phyloP scores from a whole-genome alignment of 306 rosid genomes.

The Fragaria iinumae region DNA sequence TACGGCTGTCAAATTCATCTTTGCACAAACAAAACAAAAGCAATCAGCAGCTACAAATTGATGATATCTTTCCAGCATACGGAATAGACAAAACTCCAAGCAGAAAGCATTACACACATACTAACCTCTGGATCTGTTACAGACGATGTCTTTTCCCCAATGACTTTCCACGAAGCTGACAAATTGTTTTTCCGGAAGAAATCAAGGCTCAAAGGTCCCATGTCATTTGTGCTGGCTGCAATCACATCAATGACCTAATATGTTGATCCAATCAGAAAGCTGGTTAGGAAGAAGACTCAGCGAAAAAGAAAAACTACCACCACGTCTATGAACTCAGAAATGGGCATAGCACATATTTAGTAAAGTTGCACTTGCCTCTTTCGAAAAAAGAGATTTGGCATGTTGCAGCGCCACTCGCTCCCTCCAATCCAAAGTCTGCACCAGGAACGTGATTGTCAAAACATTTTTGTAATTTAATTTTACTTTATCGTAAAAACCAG shows the following conservation, averaged over 20 bases:
- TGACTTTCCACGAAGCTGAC: slow-evolving; percentile 75
- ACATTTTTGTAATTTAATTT: not conserved
- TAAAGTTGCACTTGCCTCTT: slow-evolving; percentile 62
- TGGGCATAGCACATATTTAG: slow-evolving; percentile 15
- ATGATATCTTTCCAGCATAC: not conserved
- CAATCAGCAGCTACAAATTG: slow-evolving; percentile 9
- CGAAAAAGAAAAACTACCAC: slow-evolving; percentile 4
- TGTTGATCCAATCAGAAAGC: slow-evolving; percentile 30
- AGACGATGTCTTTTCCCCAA: slow-evolving; percentile 45
- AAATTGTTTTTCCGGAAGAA: slow-evolving; percentile 65
- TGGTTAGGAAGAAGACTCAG: slow-evolving; percentile 16
- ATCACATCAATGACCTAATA: slow-evolving; percentile 82
- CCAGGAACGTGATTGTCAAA: slow-evolving; percentile 15
- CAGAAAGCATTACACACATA: slow-evolving; percentile 34
- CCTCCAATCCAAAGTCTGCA: slow-evolving; percentile 66
- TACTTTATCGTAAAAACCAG: not conserved
- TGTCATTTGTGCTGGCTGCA: slow-evolving; percentile 64
- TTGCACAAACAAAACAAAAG: not conserved
- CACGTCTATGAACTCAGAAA: slow-evolving; percentile 23
- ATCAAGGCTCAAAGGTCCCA: slow-evolving; percentile 86
- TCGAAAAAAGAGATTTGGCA: slow-evolving; percentile 64
- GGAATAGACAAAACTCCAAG: slow-evolving; percentile 8
- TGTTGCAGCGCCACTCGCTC: slow-evolving; percentile 63
- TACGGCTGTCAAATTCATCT: slow-evolving; percentile 41
- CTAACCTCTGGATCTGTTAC: slow-evolving; percentile 53